Conservation (phyloP, 371 early-diverging fungal genomes). For the Amoeboaphelidium protococcarum region DNA sequence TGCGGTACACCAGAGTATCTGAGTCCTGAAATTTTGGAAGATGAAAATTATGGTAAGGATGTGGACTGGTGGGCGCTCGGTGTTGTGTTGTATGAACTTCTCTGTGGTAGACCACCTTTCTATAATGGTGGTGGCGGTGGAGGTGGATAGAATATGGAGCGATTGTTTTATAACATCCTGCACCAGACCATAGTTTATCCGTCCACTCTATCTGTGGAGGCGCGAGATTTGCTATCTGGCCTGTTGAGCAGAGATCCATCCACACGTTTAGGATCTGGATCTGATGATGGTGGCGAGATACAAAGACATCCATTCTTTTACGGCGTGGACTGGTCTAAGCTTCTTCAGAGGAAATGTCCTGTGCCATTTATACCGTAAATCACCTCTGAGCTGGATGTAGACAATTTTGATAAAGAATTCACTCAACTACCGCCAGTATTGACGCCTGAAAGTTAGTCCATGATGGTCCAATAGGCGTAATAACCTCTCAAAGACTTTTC, state of each 20-base stretch:
- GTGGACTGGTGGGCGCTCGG: conserved; percentile 63
- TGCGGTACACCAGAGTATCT: conserved; percentile 43
- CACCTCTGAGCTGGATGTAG: neutral
- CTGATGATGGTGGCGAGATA: neutral
- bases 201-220: conserved; percentile 1
- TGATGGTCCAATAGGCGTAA: no score
- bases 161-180: conserved; percentile 6
- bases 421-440: neutral
- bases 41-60: conserved; percentile 22
- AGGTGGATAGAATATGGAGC: conserved; percentile 12
- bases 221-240: conserved; percentile 1
- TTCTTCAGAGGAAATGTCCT: neutral
- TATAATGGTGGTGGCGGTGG: conserved; percentile 20
- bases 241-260: neutral
- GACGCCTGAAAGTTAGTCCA: no score
- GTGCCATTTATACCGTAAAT: conserved; percentile 1
- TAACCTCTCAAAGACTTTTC: no score
- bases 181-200: conserved; percentile 3
- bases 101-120: conserved; percentile 32
- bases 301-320: conserved; percentile 1
- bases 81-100: conserved; percentile 42
- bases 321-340: neutral
- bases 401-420: conserved; percentile 2
- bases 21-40: conserved; percentile 9
- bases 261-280: neutral